Evolutionary conservation across 768 basidiomycete species (phyloP).

Genomic region (Mrakia frigida): DNA sequence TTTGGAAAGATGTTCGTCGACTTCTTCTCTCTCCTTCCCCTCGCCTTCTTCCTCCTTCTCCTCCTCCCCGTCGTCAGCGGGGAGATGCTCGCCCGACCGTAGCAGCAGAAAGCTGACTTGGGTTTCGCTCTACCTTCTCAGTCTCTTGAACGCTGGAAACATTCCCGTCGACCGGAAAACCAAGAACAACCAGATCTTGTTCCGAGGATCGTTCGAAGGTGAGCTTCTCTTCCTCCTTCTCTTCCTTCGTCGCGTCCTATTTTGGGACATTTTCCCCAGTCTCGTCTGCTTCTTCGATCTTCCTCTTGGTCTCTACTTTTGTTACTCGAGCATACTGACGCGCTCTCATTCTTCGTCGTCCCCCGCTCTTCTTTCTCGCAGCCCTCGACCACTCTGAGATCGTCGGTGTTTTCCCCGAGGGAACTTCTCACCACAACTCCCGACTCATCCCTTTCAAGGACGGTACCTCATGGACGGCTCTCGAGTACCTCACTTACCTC

Average conservation of each 20-base stretch:
- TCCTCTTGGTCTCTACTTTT: no score
- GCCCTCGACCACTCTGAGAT: slow-evolving; percentile 70
- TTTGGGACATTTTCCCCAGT: not conserved
- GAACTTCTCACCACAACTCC: slow-evolving; percentile 72
- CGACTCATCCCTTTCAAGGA: slow-evolving; percentile 81
- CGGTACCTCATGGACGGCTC: slow-evolving; percentile 87
- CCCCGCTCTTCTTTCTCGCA: not conserved
- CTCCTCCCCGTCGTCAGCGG: not conserved
- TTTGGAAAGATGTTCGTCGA: slow-evolving; percentile 54
- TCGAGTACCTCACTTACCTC: slow-evolving; percentile 83
- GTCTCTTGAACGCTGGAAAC: slow-evolving; percentile 55
- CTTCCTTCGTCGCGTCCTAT: not conserved
- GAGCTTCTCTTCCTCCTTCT: not conserved
- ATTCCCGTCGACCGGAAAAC: slow-evolving; percentile 75
- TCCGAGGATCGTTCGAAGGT: slow-evolving; percentile 77
- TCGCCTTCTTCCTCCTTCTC: not conserved
- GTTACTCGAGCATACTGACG: not conserved
- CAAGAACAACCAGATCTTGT: slow-evolving; percentile 82
- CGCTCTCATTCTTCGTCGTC: not conserved
- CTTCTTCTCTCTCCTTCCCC: not conserved
- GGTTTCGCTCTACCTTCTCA: not conserved
- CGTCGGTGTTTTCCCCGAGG: slow-evolving; percentile 91
- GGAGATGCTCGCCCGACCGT: not conserved
- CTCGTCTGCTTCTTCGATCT: not conserved
- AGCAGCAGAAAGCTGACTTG: not conserved